Evolutionary conservation across 1,284 basidiomycete genomes (phyloP).

Genomic region (Ganoderma lingzhi): DNA sequence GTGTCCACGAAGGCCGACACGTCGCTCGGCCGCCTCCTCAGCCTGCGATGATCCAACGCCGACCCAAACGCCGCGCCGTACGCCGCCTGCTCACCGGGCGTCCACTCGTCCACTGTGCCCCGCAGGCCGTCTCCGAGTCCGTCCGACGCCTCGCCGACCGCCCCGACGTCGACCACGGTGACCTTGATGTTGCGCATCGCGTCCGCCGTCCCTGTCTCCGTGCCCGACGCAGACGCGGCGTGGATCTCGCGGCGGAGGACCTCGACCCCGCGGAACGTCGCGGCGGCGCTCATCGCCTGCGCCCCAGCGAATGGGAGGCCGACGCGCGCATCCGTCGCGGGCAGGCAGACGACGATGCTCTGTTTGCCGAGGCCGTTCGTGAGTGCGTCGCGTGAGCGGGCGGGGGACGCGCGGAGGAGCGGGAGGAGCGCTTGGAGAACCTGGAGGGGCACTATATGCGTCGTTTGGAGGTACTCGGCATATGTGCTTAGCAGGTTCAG

Average conservation of each 20-base stretch:
- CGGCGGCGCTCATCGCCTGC: constrained; percentile 76
- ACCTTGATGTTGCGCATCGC: constrained; percentile 69
- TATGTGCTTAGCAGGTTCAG: constrained; percentile 70
- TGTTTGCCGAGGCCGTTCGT: constrained; percentile 55
- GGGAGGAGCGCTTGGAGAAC: constrained; percentile 80
- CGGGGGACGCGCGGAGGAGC: constrained; percentile 68
- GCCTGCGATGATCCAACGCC: constrained; percentile 49
- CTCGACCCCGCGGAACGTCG: constrained; percentile 72
- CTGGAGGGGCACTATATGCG: constrained; percentile 78
- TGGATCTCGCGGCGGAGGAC: constrained; percentile 76
- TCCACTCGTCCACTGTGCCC: constrained; percentile 71
- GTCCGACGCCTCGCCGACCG: constrained; percentile 46
- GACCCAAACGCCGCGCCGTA: constrained; percentile 73
- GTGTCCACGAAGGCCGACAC: constrained; percentile 64
- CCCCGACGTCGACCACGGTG: constrained; percentile 72
- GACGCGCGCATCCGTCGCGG: constrained; percentile 71
- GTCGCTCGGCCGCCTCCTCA: constrained; percentile 60
- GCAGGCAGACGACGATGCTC: constrained; percentile 75
- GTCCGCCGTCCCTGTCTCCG: constrained; percentile 51
- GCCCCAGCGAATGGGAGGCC: constrained; percentile 74
- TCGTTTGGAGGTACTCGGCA: constrained; percentile 70
- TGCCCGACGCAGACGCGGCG: constrained; percentile 52
- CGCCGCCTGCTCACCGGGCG: constrained; percentile 69
- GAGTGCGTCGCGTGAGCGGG: constrained; percentile 54
- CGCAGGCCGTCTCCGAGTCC: constrained; percentile 46